A percentile compares a stretch with the other conserved stretches of the same genome.
Conservation (phyloP, 192 early-diverging fungal species). For the Chytriomyces confervae region DNA sequence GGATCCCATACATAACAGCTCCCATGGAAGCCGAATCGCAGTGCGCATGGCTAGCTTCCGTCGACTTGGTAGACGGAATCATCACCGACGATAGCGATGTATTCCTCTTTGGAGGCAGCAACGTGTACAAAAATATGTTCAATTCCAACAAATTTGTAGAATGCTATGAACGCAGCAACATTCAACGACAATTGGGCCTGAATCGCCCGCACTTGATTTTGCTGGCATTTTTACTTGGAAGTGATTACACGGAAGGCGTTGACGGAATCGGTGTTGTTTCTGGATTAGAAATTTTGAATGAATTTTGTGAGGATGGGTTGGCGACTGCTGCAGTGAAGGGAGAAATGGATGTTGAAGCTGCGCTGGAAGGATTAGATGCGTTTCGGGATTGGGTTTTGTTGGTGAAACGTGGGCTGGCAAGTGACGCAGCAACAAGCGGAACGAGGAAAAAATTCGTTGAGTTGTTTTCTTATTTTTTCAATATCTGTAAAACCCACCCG, state of each 20-base stretch:
- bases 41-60: conserved; percentile 70
- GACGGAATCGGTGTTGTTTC: conserved; percentile 83
- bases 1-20: conserved; percentile 89
- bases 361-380: conserved; percentile 47
- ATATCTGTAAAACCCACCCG: background rate
- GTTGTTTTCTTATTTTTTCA: background rate
- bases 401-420: conserved; percentile 49
- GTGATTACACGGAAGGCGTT: conserved; percentile 95
- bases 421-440: background rate
- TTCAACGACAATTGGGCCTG: conserved; percentile 73
- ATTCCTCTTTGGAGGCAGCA: conserved; percentile 84
- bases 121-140: conserved; percentile 93
- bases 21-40: conserved; percentile 99
- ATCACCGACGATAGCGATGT: conserved; percentile 98
- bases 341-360: background rate
- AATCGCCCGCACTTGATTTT: conserved; percentile 75
- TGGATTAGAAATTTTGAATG: conserved; percentile 87
- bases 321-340: background rate
- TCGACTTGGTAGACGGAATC: conserved; percentile 86
- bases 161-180: conserved; percentile 69
- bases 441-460: conserved; percentile 18
- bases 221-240: conserved; percentile 91
- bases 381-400: conserved; percentile 68
- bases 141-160: conserved; percentile 88
- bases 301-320: conserved; percentile 60